Evolutionary conservation across 2,329 filamentous ascomycete species (phyloP), one percentile per base, ranked within the genome.

Genomic region (Sporothrix brunneoviolacea): DNA sequence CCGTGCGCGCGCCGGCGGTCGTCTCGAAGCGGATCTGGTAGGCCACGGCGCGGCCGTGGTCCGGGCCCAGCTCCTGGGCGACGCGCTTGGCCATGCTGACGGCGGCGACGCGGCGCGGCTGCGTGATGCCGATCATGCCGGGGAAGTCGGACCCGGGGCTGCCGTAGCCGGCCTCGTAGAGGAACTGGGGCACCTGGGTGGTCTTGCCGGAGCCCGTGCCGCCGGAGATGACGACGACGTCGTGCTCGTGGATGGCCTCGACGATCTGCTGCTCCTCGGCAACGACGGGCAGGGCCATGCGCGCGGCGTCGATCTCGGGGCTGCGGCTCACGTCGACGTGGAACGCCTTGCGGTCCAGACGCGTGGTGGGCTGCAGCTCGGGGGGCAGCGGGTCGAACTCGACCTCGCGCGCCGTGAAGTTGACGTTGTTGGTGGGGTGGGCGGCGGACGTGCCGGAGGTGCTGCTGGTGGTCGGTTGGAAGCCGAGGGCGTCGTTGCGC

Each of bases 201-300:
- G 94, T 98, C 68, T 98, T 98, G 65, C 93, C 93, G 55, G 90
- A 96, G 67, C 93, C 93, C 30, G 94, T 98, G 13, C 90, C 86
- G 67, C 93, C 93, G 70, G 91, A 96, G 8, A 98, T 82, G 10
- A 98, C 86, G 1, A 96, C 87, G 4, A 89, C 83, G 47, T 91
- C 80, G 64, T 96, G 86, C 63, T 91, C 91, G 67, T 96, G 86
- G 43, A 98, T 89, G 1, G 91, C 90, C 68, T 98, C 93, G 91
- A 98, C 97, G 27, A 98, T 91, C 61, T 86, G 90, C 64, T 98
- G 93, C 66, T 98, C 93, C 65, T 97, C 91, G 2, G 88, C 88
- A 2, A 97, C 89, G 1, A 98, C 88, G 0, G 93, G 93, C 15
- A 98, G 75, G 50, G 86, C 81, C 41, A 94, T 67, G 12, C 93